These are phyloP conservation scores for Naganishia randhawae DNA, from an alignment of 768 basidiomycete species.

Conservation along the genomic window DNA sequence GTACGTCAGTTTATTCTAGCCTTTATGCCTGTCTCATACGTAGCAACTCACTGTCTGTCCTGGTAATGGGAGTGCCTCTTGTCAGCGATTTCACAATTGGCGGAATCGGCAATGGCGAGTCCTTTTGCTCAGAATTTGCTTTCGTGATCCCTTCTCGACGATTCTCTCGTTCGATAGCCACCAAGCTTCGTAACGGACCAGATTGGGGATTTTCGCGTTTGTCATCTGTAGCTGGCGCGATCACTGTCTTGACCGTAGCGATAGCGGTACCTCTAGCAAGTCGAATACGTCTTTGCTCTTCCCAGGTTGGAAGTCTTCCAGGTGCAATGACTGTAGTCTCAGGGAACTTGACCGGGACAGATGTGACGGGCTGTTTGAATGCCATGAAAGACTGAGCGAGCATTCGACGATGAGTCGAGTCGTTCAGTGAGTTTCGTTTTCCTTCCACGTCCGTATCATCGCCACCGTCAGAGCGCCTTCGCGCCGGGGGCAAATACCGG, in stretches of 20 bases:
- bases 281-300: constrained; percentile 3
- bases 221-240: background rate
- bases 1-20: background rate
- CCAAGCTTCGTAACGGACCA: background rate
- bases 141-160: background rate
- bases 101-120: background rate
- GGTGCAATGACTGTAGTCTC: constrained; percentile 8
- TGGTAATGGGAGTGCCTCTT: background rate
- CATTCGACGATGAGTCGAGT: constrained; percentile 11
- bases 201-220: background rate
- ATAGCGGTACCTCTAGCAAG: constrained; percentile 24
- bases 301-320: constrained; percentile 4
- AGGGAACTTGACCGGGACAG: constrained; percentile 9
- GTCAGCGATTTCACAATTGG: background rate
- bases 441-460: background rate
- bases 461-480: background rate
- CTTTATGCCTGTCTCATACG: too few species aligned
- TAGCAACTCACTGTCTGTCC: constrained; percentile 22
- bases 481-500: background rate
- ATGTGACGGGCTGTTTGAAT: background rate
- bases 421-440: constrained; percentile 12
- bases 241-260: constrained; percentile 17
- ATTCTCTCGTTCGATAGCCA: constrained; percentile 8
- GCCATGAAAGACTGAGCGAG: background rate
- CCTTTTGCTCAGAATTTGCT: background rate